Evolutionary conservation across 805 yeast genomes (phyloP), one percentile per base, ranked within the genome.

Genomic region (Komagataella populi): DNA sequence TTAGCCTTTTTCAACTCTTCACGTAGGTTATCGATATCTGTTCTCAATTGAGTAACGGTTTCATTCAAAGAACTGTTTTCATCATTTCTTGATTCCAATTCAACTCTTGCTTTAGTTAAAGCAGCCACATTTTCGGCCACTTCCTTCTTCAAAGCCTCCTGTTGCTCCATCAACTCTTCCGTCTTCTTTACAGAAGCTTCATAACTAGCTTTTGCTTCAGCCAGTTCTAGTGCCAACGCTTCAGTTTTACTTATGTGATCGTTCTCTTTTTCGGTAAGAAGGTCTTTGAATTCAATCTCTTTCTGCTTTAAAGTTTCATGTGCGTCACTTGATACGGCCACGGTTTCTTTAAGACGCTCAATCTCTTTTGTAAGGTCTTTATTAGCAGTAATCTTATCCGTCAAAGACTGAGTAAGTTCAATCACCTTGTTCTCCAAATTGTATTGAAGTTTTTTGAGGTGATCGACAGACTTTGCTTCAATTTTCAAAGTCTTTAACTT

Each of bases 371-470:
- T 73, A 61, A 91, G 73, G 54, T 75, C 77, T 70, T 83, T 84
- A 67, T 90, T 90, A 58, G 88, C 96, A 57, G 80, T 86, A 23
- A 85, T 83, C 64, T 87, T 86, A 44, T 81, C 69, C 0, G 96
- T 80, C 54, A 91, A 73, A 10, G 84, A 77, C 62, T 91, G 95
- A 3, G 97, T 91, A 58, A 93, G 78, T 67, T 90, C 95, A 57
- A 93, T 89, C n/a, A 95, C 97, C 73, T 95, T 93, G 68, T 93
- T 93, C 67, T 93, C 99, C 60, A 95, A 77, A 64, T 85, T 81
- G 69, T 88, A 93, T 60, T 95, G 89, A 45, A 87, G 95, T 65
- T 91, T 96, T 67, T 87, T 81, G 71, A 87, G 77, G 63, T 84
- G 95, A 63, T 84, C 83, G 47, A 88, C 95, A 14, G 96, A 87